Conservation (phyloP, 164 flowering plant genomes). For the Protea cynaroides region DNA sequence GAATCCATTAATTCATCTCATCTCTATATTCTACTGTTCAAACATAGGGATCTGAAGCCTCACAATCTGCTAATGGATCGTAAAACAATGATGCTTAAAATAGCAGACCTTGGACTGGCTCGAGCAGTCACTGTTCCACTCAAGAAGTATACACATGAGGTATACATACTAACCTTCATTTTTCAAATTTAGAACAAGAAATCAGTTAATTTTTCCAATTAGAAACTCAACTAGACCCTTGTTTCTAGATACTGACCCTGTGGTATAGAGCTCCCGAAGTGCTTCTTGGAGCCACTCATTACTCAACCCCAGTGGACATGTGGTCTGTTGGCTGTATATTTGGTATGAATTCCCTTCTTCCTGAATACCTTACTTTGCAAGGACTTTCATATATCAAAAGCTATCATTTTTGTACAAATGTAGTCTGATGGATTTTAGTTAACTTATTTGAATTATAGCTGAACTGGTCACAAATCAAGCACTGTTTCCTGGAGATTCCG, state of each 20-base stretch:
- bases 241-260: constrained; percentile 59
- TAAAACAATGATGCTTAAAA: constrained; percentile 68
- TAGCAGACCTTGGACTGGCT: constrained; percentile 92
- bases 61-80: constrained; percentile 93
- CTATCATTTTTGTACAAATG: no score
- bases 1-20: not conserved
- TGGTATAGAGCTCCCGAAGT: constrained; percentile 39
- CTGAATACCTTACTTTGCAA: no score
- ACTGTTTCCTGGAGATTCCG: constrained; percentile 84
- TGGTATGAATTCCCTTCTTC: constrained; percentile 32
- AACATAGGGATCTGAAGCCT: constrained; percentile 81
- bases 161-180: constrained; percentile 8
- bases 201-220: not conserved
- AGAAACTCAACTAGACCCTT: not conserved
- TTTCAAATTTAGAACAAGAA: not conserved
- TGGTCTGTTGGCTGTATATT: constrained; percentile 97
- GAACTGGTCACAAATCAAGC: constrained; percentile 82
- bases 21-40: not conserved
- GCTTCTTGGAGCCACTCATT: constrained; percentile 36
- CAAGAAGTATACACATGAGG: constrained; percentile 97
- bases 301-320: constrained; percentile 70
- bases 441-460: constrained; percentile 28
- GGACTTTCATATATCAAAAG: no score
- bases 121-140: constrained; percentile 76
- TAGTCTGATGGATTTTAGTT: no score